Base-by-base conservation (phyloP, 192 early-diverging fungal species). In the Gigaspora rosea region DNA sequence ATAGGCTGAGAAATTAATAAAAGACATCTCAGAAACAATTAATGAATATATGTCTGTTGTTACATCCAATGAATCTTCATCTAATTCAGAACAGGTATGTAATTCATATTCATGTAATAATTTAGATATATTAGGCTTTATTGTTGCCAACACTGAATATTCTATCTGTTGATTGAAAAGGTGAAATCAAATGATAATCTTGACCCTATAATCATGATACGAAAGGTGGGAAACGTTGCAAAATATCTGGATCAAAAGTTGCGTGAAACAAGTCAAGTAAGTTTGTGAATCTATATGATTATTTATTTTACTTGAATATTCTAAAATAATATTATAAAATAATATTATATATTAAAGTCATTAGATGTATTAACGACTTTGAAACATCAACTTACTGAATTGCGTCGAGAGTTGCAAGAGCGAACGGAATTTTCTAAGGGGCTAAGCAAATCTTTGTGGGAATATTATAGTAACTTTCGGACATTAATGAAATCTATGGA, bases 371-470 rank as follows among this genome's bases (percentile, higher is more conserved):
- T 7, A 41, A 8, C 12, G 2, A 47, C 4, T 15, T 22, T 67
- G 12, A 36, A 67, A 41, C 4, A 68, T 15, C 16, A 16, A 20
- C 6, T 20, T 16, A 47, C 13, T 9, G 46, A 67, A 67, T 36
- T 47, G 18, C 65, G n/a, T 20, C 35, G 41, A 47, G n/a, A 33
- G 7, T 33, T 71, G 32, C 9, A 22, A 20, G 71, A 73, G 41
- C 50, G 71, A 59, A 73, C 52, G 7, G 51, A 41, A 41, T 22
- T 57, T 58, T 12, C 71, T 36, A 22, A 35, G 2, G 5, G 35
- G 16, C 20, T 59, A 41, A 73, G 71, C 11, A 73, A 73, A 18
- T 18, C 18, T 15, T 54, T 73, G 9, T 73, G 71, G 71, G 35
- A 73, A 0, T 73, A 73, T 36, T 73, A 58, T 8, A 35, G 9